Evolutionary conservation across 345 rosid species (phyloP).

Genomic region (Eucalyptus marginata): DNA sequence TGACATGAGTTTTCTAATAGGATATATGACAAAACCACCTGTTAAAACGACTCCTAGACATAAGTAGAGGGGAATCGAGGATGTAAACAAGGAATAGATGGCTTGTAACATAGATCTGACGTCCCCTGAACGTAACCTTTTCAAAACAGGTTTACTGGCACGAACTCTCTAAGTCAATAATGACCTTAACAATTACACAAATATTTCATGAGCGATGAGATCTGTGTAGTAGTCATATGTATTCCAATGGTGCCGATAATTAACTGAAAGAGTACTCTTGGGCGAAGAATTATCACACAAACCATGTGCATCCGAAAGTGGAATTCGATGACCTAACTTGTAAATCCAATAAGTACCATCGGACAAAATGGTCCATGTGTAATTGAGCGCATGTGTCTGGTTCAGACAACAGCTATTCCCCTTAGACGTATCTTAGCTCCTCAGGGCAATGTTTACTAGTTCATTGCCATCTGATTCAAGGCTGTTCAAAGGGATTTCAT

Average conservation of each 20-base stretch:
- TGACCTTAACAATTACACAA: background rate
- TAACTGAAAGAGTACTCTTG: background rate
- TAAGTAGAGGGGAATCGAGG: background rate
- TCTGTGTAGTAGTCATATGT: background rate
- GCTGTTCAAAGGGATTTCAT: background rate
- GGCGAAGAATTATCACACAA: background rate
- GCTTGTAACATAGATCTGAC: background rate
- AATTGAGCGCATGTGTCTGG: background rate
- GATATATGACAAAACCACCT: background rate
- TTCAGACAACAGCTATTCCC: background rate
- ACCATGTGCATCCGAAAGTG: background rate
- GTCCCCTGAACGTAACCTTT: background rate
- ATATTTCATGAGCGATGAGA: background rate
- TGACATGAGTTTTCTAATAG: background rate
- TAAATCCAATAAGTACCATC: background rate
- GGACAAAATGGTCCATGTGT: background rate
- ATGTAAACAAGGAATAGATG: background rate
- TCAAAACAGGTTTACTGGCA: background rate
- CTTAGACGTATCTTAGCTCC: background rate
- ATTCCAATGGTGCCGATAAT: background rate
- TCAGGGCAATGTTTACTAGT: background rate
- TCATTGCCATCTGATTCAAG: background rate
- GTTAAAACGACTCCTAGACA: background rate
- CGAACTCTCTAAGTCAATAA: background rate
- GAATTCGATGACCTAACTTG: background rate